Conservation (phyloP, 2,329 filamentous ascomycete genomes). For the Colletotrichum coccodes region DNA sequence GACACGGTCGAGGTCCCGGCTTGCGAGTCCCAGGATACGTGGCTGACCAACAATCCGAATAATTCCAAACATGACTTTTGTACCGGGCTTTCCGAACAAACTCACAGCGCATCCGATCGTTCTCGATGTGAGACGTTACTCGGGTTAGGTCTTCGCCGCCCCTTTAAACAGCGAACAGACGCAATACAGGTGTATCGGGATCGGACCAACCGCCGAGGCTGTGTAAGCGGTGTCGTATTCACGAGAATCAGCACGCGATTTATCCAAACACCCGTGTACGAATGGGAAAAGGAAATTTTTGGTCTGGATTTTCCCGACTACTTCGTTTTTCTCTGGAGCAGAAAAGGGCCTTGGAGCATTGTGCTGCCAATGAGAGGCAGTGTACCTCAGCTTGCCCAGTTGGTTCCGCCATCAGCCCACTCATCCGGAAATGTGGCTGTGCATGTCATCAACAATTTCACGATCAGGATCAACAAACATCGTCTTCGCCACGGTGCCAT, state of each 20-base stretch:
- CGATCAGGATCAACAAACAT: background rate
- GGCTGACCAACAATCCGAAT: background rate
- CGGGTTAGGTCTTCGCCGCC: too few relatives aligned
- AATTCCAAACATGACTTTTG: background rate
- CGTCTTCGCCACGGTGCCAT: background rate
- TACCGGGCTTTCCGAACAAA: background rate
- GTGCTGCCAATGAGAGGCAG: background rate
- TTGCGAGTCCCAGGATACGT: background rate
- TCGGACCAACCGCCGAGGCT: conserved; percentile 2
- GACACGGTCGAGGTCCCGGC: too few relatives aligned
- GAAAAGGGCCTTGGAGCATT: background rate
- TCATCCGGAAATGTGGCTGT: conserved; percentile 9
- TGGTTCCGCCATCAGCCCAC: background rate
- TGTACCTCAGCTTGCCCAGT: background rate
- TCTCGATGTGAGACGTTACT: too few relatives aligned
- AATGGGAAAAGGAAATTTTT: too few relatives aligned
- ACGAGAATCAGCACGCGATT: background rate
- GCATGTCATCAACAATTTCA: background rate
- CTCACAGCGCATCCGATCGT: too few relatives aligned
- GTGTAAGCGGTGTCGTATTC: background rate
- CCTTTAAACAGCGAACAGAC: background rate
- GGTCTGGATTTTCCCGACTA: too few relatives aligned
- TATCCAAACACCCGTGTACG: background rate
- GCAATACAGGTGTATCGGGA: background rate
- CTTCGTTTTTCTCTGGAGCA: background rate